These are phyloP conservation scores for Candida caryicola DNA, from an alignment of 805 yeast genomes.

Conservation along the genomic window DNA sequence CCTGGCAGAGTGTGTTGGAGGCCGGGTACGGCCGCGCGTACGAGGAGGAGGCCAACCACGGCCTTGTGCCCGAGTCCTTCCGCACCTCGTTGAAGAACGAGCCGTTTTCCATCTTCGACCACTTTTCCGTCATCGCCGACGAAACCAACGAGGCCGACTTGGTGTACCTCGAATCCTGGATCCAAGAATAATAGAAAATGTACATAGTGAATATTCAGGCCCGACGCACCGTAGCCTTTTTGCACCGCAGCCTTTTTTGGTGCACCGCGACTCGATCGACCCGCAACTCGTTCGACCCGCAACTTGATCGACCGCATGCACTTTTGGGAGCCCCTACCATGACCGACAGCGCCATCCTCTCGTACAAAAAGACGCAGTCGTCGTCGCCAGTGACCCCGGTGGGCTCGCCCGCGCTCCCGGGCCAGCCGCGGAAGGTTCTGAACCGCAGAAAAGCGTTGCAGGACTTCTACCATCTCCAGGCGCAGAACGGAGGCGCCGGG, in stretches of 20 bases:
- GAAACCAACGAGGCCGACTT: slow-evolving; percentile 37
- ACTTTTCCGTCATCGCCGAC: slow-evolving; percentile 37
- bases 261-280: too few relatives aligned
- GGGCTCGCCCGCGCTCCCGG: not conserved
- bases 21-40: slow-evolving; percentile 52
- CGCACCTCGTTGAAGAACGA: slow-evolving; percentile 11
- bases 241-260: not conserved
- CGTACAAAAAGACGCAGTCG: slow-evolving; percentile 25
- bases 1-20: slow-evolving; percentile 78
- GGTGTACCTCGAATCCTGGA: slow-evolving; percentile 51
- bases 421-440: slow-evolving; percentile 32
- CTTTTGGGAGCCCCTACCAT: too few relatives aligned
- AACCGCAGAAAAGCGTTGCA: slow-evolving; percentile 41
- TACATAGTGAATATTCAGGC: slow-evolving; percentile 1
- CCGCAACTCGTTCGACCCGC: too few relatives aligned
- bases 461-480: slow-evolving; percentile 37
- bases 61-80: slow-evolving; percentile 8
- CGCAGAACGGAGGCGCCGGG: slow-evolving; percentile 12
- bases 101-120: slow-evolving; percentile 41
- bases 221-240: slow-evolving; percentile 9
- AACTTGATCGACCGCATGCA: too few relatives aligned
- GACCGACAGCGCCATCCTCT: too few relatives aligned
- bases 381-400: slow-evolving; percentile 4
- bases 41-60: slow-evolving; percentile 16
- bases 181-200: slow-evolving; percentile 13